These are phyloP conservation scores for Colletotrichum sp. DNA, from an alignment of 2,329 filamentous ascomycete species.

Conservation along the genomic window DNA sequence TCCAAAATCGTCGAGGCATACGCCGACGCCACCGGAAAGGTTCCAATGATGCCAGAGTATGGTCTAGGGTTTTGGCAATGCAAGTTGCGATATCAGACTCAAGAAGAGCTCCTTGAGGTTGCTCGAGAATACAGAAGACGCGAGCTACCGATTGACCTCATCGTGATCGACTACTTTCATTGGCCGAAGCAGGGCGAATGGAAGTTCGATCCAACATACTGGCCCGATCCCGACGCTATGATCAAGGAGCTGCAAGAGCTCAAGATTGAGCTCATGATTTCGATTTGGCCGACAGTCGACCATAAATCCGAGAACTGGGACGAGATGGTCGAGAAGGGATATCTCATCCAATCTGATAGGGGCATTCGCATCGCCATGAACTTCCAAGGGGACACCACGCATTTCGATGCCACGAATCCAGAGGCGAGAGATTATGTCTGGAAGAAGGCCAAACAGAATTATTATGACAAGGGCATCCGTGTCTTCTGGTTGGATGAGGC, in stretches of 20 bases:
- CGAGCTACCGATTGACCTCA: slow-evolving; percentile 61
- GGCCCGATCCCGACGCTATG: slow-evolving; percentile 72
- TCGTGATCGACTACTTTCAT: slow-evolving; percentile 70
- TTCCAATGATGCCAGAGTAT: slow-evolving; percentile 70
- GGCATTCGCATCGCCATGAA: slow-evolving; percentile 65
- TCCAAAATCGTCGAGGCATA: slow-evolving; percentile 59
- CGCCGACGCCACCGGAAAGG: slow-evolving; percentile 57
- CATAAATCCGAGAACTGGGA: slow-evolving; percentile 35
- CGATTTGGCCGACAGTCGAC: slow-evolving; percentile 66
- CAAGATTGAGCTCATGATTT: slow-evolving; percentile 71
- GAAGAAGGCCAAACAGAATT: slow-evolving; percentile 63
- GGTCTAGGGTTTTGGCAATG: slow-evolving; percentile 70
- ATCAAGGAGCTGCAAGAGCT: slow-evolving; percentile 63
- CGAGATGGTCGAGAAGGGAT: slow-evolving; percentile 46
- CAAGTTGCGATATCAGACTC: slow-evolving; percentile 66
- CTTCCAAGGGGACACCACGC: slow-evolving; percentile 61
- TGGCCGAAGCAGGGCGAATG: slow-evolving; percentile 71
- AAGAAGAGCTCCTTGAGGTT: slow-evolving; percentile 62
- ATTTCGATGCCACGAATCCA: slow-evolving; percentile 70
- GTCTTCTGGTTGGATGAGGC: slow-evolving; percentile 75
- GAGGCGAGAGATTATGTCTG: slow-evolving; percentile 64
- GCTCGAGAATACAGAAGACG: slow-evolving; percentile 60
- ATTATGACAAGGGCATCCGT: slow-evolving; percentile 66
- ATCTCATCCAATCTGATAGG: slow-evolving; percentile 65
- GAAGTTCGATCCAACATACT: slow-evolving; percentile 68